Evolutionary conservation across 805 yeast genomes (phyloP).

Genomic region (Schwanniomyces polymorphus): DNA sequence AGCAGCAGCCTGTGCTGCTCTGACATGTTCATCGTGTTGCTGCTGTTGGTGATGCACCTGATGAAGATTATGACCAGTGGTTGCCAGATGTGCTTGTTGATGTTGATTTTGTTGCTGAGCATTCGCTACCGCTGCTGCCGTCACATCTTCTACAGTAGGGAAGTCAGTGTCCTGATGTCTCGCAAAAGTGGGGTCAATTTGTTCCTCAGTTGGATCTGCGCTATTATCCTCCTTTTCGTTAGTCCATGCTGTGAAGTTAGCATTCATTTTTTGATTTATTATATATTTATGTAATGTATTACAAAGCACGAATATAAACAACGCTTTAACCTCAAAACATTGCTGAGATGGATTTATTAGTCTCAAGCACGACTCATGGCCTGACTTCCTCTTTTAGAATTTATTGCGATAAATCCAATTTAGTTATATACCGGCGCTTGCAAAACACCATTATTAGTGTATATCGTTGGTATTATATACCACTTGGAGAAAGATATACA

Average conservation of each 20-base stretch:
- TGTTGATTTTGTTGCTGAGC: constrained; percentile 15
- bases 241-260: constrained; percentile 22
- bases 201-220: constrained; percentile 17
- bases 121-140: constrained; percentile 18
- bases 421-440: constrained; percentile 25
- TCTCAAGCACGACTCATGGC: not conserved
- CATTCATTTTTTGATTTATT: constrained; percentile 15
- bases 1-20: constrained; percentile 11
- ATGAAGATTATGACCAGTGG: constrained; percentile 3
- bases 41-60: constrained; percentile 10
- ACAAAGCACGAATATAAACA: constrained; percentile 9
- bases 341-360: not conserved
- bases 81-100: constrained; percentile 9
- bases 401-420: constrained; percentile 6
- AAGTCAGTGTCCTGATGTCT: constrained; percentile 23
- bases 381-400: not conserved
- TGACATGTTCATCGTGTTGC: constrained; percentile 8
- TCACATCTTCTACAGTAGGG: constrained; percentile 20
- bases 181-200: constrained; percentile 32
- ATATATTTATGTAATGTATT: constrained; percentile 9
- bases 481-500: no score
- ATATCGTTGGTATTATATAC: no score
- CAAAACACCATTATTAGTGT: no score
- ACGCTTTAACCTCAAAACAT: not conserved
- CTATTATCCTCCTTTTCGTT: constrained; percentile 18